A percentile compares a stretch with the other conserved stretches of the same genome.
Conservation (phyloP, 768 basidiomycete species). For the Trametopsis cervina region DNA sequence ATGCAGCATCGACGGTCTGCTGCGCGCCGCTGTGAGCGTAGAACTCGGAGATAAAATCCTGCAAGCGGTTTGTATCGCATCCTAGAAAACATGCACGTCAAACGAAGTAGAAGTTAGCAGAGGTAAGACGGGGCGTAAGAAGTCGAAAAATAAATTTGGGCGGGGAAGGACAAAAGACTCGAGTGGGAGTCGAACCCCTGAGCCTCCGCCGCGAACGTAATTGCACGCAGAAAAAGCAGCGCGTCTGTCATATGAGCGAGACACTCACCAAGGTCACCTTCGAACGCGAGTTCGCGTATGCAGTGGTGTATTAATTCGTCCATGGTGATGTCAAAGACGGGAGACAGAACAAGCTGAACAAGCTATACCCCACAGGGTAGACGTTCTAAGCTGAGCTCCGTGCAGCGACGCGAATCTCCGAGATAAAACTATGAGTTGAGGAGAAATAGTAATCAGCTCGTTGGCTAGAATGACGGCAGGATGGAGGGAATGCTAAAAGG, state of each 20-base stretch:
- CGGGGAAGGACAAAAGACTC: slow-evolving; percentile 9
- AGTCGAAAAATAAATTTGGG: neutral
- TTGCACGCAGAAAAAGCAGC: neutral
- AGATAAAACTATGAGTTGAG: too few relatives aligned
- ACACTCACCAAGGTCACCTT: slow-evolving; percentile 80
- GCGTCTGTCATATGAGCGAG: neutral
- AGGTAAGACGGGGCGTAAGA: slow-evolving; percentile 4
- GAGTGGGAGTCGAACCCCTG: slow-evolving; percentile 24
- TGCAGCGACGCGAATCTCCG: too few relatives aligned
- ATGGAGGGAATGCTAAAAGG: neutral
- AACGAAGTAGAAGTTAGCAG: neutral
- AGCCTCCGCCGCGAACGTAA: slow-evolving; percentile 4
- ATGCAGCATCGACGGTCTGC: slow-evolving; percentile 68
- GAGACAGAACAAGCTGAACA: too few relatives aligned
- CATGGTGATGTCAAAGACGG: slow-evolving; percentile 35
- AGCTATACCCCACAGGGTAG: too few relatives aligned
- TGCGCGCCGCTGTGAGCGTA: slow-evolving; percentile 35
- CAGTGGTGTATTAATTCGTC: slow-evolving; percentile 83
- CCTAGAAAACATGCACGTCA: slow-evolving; percentile 35
- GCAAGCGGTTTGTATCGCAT: slow-evolving; percentile 64
- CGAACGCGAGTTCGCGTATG: slow-evolving; percentile 81
- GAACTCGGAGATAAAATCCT: slow-evolving; percentile 63
- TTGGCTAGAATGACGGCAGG: neutral
- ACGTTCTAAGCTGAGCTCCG: too few relatives aligned
- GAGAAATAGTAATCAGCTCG: neutral